Conservation (phyloP, 2,329 filamentous ascomycete species). For the Boeremia exigua region DNA sequence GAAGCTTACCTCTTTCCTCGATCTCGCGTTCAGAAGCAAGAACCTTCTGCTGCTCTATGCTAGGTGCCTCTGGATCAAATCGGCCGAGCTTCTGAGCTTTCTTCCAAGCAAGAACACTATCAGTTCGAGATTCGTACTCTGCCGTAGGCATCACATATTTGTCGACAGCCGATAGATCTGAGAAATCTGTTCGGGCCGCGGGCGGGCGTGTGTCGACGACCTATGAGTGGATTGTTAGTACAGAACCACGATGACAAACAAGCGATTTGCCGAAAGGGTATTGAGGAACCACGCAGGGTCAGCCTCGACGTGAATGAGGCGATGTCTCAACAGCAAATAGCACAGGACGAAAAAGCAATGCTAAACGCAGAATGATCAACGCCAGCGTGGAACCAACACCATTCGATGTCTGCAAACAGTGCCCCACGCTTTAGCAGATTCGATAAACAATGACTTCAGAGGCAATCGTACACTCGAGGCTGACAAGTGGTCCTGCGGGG, state of each 20-base stretch:
- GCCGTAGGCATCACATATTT: slow-evolving; percentile 89
- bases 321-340: not conserved
- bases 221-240: slow-evolving; percentile 55
- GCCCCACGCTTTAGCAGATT: not conserved
- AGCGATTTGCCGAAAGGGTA: slow-evolving; percentile 20
- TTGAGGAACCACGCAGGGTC: not conserved
- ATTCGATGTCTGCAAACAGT: not conserved
- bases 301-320: not conserved
- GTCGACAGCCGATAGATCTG: slow-evolving; percentile 78
- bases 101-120: slow-evolving; percentile 95
- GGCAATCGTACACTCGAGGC: not conserved
- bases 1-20: slow-evolving; percentile 64
- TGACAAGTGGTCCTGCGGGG: slow-evolving; percentile 32
- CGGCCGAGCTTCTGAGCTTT: slow-evolving; percentile 93
- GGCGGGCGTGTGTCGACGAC: slow-evolving; percentile 81
- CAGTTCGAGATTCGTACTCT: slow-evolving; percentile 83
- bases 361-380: not conserved
- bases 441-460: not conserved
- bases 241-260: slow-evolving; percentile 18
- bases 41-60: slow-evolving; percentile 74
- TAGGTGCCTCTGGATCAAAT: slow-evolving; percentile 85
- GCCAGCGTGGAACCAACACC: not conserved
- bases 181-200: slow-evolving; percentile 77
- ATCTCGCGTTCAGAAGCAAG: slow-evolving; percentile 74
- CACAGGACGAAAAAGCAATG: slow-evolving; percentile 2